Evolutionary conservation across 345 rosid species (phyloP).

Genomic region (Salix arbutifolia): DNA sequence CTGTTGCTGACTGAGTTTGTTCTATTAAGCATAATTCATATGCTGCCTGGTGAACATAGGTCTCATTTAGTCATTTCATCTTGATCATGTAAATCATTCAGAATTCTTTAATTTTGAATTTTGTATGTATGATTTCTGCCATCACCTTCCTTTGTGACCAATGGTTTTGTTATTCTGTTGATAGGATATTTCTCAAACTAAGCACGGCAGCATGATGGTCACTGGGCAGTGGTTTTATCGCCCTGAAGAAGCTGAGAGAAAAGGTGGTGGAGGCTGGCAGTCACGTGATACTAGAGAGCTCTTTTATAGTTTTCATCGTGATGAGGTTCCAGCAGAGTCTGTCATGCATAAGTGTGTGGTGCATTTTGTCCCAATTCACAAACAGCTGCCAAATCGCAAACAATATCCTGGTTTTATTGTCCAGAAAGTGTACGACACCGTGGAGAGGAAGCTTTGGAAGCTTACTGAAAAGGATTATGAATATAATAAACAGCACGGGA

Average conservation of each 20-base stretch:
- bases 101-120: background rate
- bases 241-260: slow-evolving; percentile 92
- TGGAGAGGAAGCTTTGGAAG: slow-evolving; percentile 58
- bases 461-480: slow-evolving; percentile 75
- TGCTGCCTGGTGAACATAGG: background rate
- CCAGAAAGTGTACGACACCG: slow-evolving; percentile 71
- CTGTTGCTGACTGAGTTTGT: too few relatives aligned
- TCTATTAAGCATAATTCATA: background rate
- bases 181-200: slow-evolving; percentile 73
- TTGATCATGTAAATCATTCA: background rate
- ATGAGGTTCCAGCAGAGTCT: slow-evolving; percentile 94
- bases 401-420: slow-evolving; percentile 91
- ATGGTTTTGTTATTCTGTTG: slow-evolving; percentile 16
- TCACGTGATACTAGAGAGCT: slow-evolving; percentile 79
- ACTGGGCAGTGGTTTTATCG: slow-evolving; percentile 99
- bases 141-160: background rate
- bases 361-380: slow-evolving; percentile 82
- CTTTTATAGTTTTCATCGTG: slow-evolving; percentile 92
- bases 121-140: background rate
- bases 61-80: background rate
- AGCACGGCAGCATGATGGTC: slow-evolving; percentile 63
- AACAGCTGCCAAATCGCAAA: slow-evolving; percentile 78
- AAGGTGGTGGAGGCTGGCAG: slow-evolving; percentile 93
- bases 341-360: slow-evolving; percentile 98
- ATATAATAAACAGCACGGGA: slow-evolving; percentile 66